phyloP scores from a whole-genome alignment of 148 eudicot genomes.

The Fagopyrum homotropicum region DNA sequence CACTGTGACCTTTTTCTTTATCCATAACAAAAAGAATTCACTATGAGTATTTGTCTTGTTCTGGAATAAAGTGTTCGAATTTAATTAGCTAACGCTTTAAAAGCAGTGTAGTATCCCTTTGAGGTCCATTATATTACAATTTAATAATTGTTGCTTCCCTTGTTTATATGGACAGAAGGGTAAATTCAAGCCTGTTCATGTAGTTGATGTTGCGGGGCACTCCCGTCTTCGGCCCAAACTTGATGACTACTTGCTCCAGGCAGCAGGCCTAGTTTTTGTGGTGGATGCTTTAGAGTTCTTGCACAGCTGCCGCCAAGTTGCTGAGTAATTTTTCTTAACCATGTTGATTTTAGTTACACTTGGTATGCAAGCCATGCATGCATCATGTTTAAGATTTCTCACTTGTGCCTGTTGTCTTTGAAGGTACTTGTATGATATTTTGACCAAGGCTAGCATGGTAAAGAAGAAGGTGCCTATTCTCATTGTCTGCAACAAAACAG shows the following conservation, averaged over 20 bases:
- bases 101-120: not conserved
- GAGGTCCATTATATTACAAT: not conserved
- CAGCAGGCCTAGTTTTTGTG: constrained; percentile 76
- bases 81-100: not conserved
- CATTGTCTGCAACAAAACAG: constrained; percentile 84
- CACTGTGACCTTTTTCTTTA: not conserved
- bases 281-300: constrained; percentile 92
- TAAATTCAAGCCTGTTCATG: constrained; percentile 68
- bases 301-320: constrained; percentile 71
- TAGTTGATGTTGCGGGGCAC: constrained; percentile 95
- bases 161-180: constrained; percentile 38
- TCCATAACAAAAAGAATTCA: not conserved
- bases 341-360: not conserved
- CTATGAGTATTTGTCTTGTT: not conserved
- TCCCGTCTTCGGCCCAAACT: constrained; percentile 85
- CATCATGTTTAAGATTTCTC: not conserved
- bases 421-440: constrained; percentile 81
- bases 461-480: constrained; percentile 75
- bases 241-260: constrained; percentile 83
- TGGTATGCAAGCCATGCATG: not conserved
- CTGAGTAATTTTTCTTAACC: constrained; percentile 48
- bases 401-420: not conserved
- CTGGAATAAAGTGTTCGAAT: not conserved
- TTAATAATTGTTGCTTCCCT: not conserved
- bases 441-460: constrained; percentile 71